Evolutionary conservation across 805 yeast species (phyloP).

Genomic region (Saturnispora sanitii): DNA sequence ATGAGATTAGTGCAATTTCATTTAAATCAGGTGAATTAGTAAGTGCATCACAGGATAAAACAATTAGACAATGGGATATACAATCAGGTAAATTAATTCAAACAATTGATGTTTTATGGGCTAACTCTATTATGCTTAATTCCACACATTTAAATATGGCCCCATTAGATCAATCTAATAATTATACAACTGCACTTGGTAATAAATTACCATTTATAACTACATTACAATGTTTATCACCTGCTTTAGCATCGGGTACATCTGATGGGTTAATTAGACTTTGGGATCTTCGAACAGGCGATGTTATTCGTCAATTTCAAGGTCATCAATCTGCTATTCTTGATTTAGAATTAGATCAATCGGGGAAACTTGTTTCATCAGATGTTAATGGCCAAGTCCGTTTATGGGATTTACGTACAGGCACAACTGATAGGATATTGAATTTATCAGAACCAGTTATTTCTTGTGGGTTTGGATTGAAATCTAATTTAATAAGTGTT

Average conservation of each 20-base stretch:
- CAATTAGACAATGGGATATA: constrained; percentile 70
- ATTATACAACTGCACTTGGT: neutral
- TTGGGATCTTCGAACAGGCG: constrained; percentile 70
- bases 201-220: constrained; percentile 40
- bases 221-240: constrained; percentile 61
- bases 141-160: constrained; percentile 9
- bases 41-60: constrained; percentile 61
- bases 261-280: constrained; percentile 65
- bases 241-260: constrained; percentile 72
- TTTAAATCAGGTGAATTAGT: constrained; percentile 45
- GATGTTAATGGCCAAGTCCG: constrained; percentile 50
- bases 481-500: constrained; percentile 1
- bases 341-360: constrained; percentile 53
- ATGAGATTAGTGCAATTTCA: constrained; percentile 53
- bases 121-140: constrained; percentile 30
- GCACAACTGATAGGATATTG: constrained; percentile 1
- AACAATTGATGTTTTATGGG: constrained; percentile 62
- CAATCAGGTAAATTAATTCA: constrained; percentile 56
- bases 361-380: constrained; percentile 53
- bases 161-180: constrained; percentile 7
- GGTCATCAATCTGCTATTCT: constrained; percentile 70
- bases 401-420: constrained; percentile 43
- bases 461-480: neutral
- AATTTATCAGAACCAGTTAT: constrained; percentile 2
- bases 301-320: constrained; percentile 45